Evolutionary conservation across 805 yeast species (phyloP), one percentile per base, ranked within the genome.

Genomic region (Candida broadrunensis): DNA sequence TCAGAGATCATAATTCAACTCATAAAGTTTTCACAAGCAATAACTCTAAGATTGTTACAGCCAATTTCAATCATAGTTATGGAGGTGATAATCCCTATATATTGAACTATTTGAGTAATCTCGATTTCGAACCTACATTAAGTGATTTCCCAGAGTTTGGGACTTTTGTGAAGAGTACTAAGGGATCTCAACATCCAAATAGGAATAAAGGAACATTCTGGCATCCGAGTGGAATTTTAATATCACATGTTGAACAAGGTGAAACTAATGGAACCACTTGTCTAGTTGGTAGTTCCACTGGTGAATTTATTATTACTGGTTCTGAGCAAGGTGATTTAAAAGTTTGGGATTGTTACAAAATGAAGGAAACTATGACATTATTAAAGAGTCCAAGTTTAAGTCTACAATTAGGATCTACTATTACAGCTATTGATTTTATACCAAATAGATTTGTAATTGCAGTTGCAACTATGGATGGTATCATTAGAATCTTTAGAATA

Each of bases 61-160:
- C 65, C 1, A 59, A 62, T 14, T 57, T 76, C 15, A 63, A 62
- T 30, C 81, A 78, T 51, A 83, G 83, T 50, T 88, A 88, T 55
- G 71, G 67, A 2, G 96, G 96, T 0, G 62, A 67, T 19, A 83
- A 85, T 51, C 81, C 82, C 1, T 80, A 77, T 44, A 78, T 89
- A 24, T 52, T 75, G 38, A 72, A 74, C 32, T 83, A 75, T 51
- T 65, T 89, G 38, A 65, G 69, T 9, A 70, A 68, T 13, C 67
- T 82, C 16, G 67, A 67, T 15, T 71, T 82, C 40, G 80, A 75
- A 29, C 85, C 88, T 0, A 64, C 75, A 0, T 55, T 83, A 38
- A 73, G 72, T 33, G 81, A 81, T 38, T 85, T 80, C 47, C 60
- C 72, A 14, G 95, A 86, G 50, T 87, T 88, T 70, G 93, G 93